phyloP scores from a whole-genome alignment of 2,329 filamentous ascomycete species.

The Aureobasidium sp. region DNA sequence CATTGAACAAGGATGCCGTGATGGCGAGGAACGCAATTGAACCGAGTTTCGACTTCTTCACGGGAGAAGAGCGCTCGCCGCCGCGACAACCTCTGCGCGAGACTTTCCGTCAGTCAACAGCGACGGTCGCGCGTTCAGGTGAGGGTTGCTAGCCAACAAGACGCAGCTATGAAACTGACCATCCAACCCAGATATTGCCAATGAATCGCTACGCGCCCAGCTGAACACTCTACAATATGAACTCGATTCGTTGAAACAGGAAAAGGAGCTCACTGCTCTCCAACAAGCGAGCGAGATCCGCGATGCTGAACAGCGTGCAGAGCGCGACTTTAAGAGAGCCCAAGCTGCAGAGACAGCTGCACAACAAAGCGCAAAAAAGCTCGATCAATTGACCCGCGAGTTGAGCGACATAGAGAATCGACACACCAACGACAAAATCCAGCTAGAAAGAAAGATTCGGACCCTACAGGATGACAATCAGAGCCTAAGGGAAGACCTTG shows the following conservation, averaged over 20 bases:
- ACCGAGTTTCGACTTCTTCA: conserved; percentile 44
- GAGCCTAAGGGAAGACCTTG: conserved; percentile 69
- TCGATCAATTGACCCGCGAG: conserved; percentile 48
- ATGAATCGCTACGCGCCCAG: conserved; percentile 81
- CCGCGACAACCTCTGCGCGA: conserved; percentile 35
- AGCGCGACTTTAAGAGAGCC: conserved; percentile 70
- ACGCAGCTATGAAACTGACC: neutral
- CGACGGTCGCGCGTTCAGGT: conserved; percentile 30
- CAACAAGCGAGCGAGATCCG: conserved; percentile 79
- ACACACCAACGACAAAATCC: conserved; percentile 48
- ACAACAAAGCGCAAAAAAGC: conserved; percentile 46
- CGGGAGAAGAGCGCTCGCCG: conserved; percentile 32
- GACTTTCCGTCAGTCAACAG: conserved; percentile 38
- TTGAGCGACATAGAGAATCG: conserved; percentile 49
- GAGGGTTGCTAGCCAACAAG: conserved; percentile 10
- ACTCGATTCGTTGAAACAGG: conserved; percentile 77
- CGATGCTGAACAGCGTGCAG: conserved; percentile 70
- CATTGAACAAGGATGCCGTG: neutral
- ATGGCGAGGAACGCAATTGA: conserved; percentile 21
- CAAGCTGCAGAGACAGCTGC: conserved; percentile 47
- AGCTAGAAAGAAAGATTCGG: conserved; percentile 49
- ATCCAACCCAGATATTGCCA: conserved; percentile 30
- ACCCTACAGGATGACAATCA: conserved; percentile 62
- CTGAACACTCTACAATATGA: conserved; percentile 83
- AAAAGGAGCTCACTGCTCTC: conserved; percentile 70